These are phyloP conservation scores for Suillus placidus DNA, from an alignment of 768 basidiomycete species.

Conservation along the genomic window DNA sequence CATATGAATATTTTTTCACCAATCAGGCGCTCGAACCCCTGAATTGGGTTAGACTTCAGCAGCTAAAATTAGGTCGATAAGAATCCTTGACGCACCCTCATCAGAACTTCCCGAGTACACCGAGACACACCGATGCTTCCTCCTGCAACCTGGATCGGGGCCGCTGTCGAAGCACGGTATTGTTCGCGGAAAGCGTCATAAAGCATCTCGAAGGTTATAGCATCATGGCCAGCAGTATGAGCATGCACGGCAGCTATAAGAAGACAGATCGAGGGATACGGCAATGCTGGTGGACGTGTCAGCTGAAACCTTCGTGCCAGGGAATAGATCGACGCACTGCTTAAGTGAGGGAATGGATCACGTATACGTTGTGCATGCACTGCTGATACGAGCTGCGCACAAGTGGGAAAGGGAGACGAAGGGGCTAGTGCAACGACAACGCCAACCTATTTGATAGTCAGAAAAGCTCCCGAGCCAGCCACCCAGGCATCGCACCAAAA, in stretches of 20 bases:
- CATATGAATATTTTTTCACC: slow-evolving; percentile 57
- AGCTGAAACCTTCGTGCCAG: background rate
- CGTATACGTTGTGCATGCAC: slow-evolving; percentile 59
- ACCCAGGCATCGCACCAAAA: slow-evolving; percentile 54
- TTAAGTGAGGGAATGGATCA: slow-evolving; percentile 51
- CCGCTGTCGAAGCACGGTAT: slow-evolving; percentile 68
- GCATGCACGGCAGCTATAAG: slow-evolving; percentile 85
- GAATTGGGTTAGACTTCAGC: slow-evolving; percentile 6
- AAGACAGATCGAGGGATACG: slow-evolving; percentile 81
- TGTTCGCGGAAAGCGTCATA: slow-evolving; percentile 78
- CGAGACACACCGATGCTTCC: slow-evolving; percentile 76
- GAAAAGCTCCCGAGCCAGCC: background rate
- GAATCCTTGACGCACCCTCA: slow-evolving; percentile 53
- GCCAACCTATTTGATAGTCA: slow-evolving; percentile 41
- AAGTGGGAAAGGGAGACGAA: slow-evolving; percentile 55
- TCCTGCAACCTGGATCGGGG: slow-evolving; percentile 75
- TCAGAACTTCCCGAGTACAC: slow-evolving; percentile 64
- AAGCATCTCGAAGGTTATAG: slow-evolving; percentile 91
- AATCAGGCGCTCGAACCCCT: slow-evolving; percentile 82
- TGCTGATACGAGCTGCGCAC: slow-evolving; percentile 45
- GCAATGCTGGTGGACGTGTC: slow-evolving; percentile 48
- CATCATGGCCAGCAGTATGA: slow-evolving; percentile 71
- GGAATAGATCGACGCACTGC: slow-evolving; percentile 44
- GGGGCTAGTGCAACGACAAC: slow-evolving; percentile 50
- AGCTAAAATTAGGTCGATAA: background rate